Percentiles rank a stretch among this genome's conserved stretches.
These are phyloP conservation scores for Allantophomopsis cytisporea DNA, from an alignment of 2,329 filamentous ascomycete genomes.

Conservation along the genomic window DNA sequence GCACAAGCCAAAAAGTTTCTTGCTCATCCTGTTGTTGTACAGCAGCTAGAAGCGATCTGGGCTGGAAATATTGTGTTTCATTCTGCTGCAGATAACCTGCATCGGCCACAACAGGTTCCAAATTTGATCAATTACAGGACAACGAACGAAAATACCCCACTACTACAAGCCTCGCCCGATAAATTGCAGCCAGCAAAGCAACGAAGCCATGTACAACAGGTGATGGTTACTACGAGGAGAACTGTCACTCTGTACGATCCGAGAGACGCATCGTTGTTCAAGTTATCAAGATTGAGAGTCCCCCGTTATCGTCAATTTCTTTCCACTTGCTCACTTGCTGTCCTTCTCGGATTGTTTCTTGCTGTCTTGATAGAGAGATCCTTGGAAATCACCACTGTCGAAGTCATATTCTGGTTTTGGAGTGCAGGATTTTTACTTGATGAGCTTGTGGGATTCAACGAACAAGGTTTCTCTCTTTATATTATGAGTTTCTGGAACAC, in stretches of 20 bases:
- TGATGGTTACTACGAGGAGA: constrained; percentile 19
- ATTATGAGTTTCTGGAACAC: constrained; percentile 98
- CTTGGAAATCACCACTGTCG: constrained; percentile 66
- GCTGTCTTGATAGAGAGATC: constrained; percentile 68
- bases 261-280: constrained; percentile 78
- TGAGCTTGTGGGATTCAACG: constrained; percentile 89
- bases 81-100: constrained; percentile 72
- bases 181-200: constrained; percentile 6
- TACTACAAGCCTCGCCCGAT: constrained; percentile 10
- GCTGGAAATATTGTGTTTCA: constrained; percentile 92
- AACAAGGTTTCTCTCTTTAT: constrained; percentile 91
- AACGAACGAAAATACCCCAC: constrained; percentile 8
- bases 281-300: constrained; percentile 79
- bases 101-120: constrained; percentile 39
- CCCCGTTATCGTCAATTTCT: constrained; percentile 85
- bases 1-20: constrained; percentile 88
- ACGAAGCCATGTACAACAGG: constrained; percentile 2
- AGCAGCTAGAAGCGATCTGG: constrained; percentile 96
- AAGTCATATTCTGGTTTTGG: constrained; percentile 95
- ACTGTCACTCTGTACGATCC: constrained; percentile 85
- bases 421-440: constrained; percentile 95
- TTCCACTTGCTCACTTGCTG: constrained; percentile 74
- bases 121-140: constrained; percentile 24
- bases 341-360: constrained; percentile 74
- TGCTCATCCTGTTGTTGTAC: constrained; percentile 80